Evolutionary conservation across 768 basidiomycete species (phyloP).

Genomic region (Hypholoma fasciculare): DNA sequence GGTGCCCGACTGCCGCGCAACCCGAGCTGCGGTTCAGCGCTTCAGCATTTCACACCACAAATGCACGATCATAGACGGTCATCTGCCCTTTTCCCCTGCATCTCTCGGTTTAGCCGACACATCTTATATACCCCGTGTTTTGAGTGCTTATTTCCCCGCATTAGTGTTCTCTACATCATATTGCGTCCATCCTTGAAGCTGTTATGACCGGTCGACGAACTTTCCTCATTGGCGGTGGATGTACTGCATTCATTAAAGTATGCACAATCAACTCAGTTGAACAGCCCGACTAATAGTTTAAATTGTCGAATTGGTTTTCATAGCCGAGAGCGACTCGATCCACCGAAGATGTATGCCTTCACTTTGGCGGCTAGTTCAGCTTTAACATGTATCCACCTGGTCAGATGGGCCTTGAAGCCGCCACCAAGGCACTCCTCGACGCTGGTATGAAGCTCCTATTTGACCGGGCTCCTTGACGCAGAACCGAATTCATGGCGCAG

Average conservation of each 20-base stretch:
- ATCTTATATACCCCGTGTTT: too few relatives aligned
- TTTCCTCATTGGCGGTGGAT: conserved; percentile 73
- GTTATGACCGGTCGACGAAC: conserved; percentile 45
- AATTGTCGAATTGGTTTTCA: not conserved
- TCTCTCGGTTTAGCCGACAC: too few relatives aligned
- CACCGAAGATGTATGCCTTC: conserved; percentile 65
- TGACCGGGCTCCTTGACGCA: not conserved
- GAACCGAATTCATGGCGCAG: conserved; percentile 30
- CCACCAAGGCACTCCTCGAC: conserved; percentile 84
- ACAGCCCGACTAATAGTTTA: too few relatives aligned
- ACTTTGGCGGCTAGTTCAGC: not conserved
- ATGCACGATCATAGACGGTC: too few relatives aligned
- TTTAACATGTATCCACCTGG: not conserved
- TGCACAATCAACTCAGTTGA: conserved; percentile 7
- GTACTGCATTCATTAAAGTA: conserved; percentile 80
- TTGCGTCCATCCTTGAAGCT: not conserved
- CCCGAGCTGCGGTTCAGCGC: too few relatives aligned
- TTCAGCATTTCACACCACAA: too few relatives aligned
- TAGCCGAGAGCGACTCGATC: conserved; percentile 67
- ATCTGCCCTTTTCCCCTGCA: too few relatives aligned
- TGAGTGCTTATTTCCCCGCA: conserved; percentile 11
- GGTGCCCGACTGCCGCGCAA: too few relatives aligned
- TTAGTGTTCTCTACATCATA: conserved; percentile 2
- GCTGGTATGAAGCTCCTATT: conserved; percentile 49
- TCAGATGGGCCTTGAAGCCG: conserved; percentile 86